Percentiles rank a stretch among this genome's conserved stretches.
Conservation (phyloP, 73 alveolate species). For the Paramecium sexaurelia region DNA sequence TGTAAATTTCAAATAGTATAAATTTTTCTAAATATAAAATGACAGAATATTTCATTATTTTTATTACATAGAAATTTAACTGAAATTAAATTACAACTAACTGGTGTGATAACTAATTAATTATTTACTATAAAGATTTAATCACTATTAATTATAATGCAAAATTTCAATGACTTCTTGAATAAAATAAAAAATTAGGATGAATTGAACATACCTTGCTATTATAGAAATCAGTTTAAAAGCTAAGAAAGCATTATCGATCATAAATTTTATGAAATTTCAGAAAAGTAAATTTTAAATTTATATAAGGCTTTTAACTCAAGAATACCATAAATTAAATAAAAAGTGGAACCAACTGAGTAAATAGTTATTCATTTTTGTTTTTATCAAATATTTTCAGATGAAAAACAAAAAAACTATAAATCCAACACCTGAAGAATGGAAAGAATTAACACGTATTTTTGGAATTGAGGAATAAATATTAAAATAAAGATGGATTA, state of each 20-base stretch:
- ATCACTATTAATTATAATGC: neutral
- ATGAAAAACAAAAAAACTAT: constrained; percentile 18
- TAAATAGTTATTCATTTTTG: neutral
- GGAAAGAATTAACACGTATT: neutral
- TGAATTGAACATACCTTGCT: neutral
- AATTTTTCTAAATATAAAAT: neutral
- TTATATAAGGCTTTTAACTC: neutral
- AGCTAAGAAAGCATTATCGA: constrained; percentile 19
- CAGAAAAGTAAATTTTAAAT: neutral
- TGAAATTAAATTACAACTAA: constrained; percentile 31
- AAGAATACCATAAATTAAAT: neutral
- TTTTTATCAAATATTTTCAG: constrained; percentile 17
- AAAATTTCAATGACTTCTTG: neutral
- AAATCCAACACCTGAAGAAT: constrained; percentile 36
- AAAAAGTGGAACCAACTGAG: constrained; percentile 32
- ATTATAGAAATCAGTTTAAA: constrained; percentile 24
- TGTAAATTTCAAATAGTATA: no score
- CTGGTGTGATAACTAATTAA: constrained; percentile 15
- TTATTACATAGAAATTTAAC: neutral
- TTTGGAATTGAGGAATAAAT: neutral
- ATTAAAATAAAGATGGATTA: constrained; percentile 46
- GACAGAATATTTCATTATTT: neutral
- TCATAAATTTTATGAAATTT: constrained; percentile 4
- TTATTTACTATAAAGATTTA: constrained; percentile 14
- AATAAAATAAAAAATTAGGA: neutral